A percentile compares a stretch with the other conserved stretches of the same genome.
These are phyloP conservation scores for Penicillium daleae DNA, from an alignment of 495 filamentous ascomycete genomes.

Conservation along the genomic window DNA sequence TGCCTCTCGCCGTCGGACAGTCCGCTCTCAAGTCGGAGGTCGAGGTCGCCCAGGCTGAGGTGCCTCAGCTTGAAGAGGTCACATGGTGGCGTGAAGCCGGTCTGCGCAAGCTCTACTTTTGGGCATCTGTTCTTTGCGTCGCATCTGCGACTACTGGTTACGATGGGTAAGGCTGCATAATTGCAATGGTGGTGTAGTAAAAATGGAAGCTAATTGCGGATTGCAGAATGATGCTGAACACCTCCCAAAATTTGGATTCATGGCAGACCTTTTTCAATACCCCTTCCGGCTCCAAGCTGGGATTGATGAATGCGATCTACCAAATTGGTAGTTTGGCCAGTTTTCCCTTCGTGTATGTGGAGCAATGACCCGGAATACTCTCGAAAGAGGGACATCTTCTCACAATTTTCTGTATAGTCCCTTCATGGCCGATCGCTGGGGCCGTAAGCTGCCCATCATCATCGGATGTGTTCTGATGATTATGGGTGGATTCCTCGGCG, in stretches of 20 bases:
- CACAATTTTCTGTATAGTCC: constrained; percentile 30
- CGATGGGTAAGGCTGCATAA: constrained; percentile 49
- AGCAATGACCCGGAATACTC: neutral
- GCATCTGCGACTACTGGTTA: constrained; percentile 69
- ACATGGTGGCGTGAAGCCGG: constrained; percentile 63
- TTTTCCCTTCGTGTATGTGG: constrained; percentile 62
- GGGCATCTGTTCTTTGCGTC: constrained; percentile 58
- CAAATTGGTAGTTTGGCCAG: constrained; percentile 65
- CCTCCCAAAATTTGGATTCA: constrained; percentile 26
- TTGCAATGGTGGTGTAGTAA: neutral
- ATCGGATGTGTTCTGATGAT: constrained; percentile 66
- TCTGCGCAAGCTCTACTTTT: constrained; percentile 61
- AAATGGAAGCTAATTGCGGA: neutral
- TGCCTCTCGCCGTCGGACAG: constrained; percentile 20
- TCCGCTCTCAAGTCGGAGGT: constrained; percentile 23
- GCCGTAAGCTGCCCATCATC: constrained; percentile 60
- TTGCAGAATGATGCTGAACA: constrained; percentile 37
- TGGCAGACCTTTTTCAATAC: constrained; percentile 37
- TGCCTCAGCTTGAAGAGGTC: constrained; percentile 60
- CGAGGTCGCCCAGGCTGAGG: constrained; percentile 51
- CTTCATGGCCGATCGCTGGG: constrained; percentile 60
- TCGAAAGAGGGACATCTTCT: neutral
- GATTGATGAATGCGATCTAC: constrained; percentile 67
- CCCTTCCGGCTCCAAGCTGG: constrained; percentile 56
- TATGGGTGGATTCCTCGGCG: constrained; percentile 58